Conservation (phyloP, 1,284 basidiomycete genomes). For the Ganoderma leucocontextum region DNA sequence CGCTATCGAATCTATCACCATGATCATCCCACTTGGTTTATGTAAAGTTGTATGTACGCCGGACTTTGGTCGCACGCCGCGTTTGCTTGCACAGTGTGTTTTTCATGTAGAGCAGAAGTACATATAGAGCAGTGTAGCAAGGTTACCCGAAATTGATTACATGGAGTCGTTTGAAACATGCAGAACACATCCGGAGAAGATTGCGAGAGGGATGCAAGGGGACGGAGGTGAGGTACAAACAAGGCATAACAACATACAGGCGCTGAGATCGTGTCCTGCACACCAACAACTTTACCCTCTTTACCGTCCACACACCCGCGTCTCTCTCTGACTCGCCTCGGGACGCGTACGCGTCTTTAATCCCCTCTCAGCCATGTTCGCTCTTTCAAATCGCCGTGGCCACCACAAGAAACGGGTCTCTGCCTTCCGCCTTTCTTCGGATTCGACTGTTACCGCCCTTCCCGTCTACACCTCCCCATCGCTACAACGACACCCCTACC, state of each 20-base stretch:
- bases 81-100: too few species aligned
- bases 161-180: slow-evolving; percentile 5
- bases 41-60: background rate
- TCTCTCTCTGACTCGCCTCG: slow-evolving; percentile 18
- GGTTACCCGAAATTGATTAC: background rate
- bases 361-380: slow-evolving; percentile 25
- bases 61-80: background rate
- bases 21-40: slow-evolving; percentile 9
- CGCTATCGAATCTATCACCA: background rate
- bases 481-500: slow-evolving; percentile 37
- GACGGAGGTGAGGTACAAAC: slow-evolving; percentile 18
- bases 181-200: slow-evolving; percentile 4
- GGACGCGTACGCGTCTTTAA: slow-evolving; percentile 26
- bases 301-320: background rate
- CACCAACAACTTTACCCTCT: slow-evolving; percentile 4
- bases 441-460: slow-evolving; percentile 66
- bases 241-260: slow-evolving; percentile 21
- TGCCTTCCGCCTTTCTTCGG: slow-evolving; percentile 67
- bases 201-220: background rate
- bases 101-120: background rate
- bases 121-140: background rate
- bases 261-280: background rate
- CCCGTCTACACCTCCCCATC: slow-evolving; percentile 68
- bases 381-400: slow-evolving; percentile 35
- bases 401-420: slow-evolving; percentile 65